Evolutionary conservation across 108 stramenopile genomes (phyloP), one percentile per base, ranked within the genome.

Genomic region (Cyclotella atomus): DNA sequence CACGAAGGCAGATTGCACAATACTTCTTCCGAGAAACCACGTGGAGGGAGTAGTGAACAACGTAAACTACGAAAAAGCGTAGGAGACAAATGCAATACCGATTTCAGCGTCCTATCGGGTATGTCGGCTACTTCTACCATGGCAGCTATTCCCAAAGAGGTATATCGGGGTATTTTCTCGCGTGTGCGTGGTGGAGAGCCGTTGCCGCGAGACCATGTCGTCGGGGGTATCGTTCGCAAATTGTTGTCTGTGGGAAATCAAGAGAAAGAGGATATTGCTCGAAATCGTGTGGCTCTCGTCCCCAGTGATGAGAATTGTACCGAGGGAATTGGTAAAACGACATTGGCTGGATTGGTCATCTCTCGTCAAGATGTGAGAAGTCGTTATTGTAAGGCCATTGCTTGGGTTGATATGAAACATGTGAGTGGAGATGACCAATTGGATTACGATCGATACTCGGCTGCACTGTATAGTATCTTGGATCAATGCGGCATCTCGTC

Each of bases 261-360:
- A 9, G 38, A 41, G 9, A 41, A 12, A 9, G 9, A 9, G 6
- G 9, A 41, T 41, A 54, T 4, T 24, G 25, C 23, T n/a, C n/a
- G n/a, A 16, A 14, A 47, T 49, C 24, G 44, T 23, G 64, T 24
- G 47, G 45, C 36, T 0, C 20, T 28, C 38, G 9, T 12, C n/a
- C 36, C 61, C 16, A n/a, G n/a, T n/a, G 38, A 62, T 20, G 23
- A 21, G 38, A 20, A 24, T 4, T n/a, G 61, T 24, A 23, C 55
- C 38, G 68, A 34, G 54, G 67, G 66, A 14, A 61, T 60, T 43
- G 91, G 91, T 0, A 92, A 92, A 69, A 83, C 87, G 19, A 92
- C 88, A 32, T 46, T 92, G 35, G 91, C 91, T 45, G 91, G 88
- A 25, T 81, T 92, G 81, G 85, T 87, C 17, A 86, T 87, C 23